phyloP scores from a whole-genome alignment of 2,329 filamentous ascomycete genomes.

The Arthrobotrys megalospora region DNA sequence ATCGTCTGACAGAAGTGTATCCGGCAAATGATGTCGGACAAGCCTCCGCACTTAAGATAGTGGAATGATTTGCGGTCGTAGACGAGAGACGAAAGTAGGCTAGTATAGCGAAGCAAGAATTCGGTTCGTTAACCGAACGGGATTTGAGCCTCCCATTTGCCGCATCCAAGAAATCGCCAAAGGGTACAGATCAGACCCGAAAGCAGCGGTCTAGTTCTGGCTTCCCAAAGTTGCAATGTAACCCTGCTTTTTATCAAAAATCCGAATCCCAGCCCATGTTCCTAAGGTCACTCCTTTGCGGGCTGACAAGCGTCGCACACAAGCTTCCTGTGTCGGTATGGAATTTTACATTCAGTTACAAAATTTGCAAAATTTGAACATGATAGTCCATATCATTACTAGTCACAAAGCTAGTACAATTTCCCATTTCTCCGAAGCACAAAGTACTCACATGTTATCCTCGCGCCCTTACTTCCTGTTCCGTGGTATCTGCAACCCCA shows the following conservation, averaged over 20 bases:
- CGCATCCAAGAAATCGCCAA: slow-evolving; percentile 20
- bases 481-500: slow-evolving; percentile 32
- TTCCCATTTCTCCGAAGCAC: neutral
- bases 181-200: slow-evolving; percentile 38
- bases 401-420: neutral
- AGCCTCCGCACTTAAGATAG: slow-evolving; percentile 11
- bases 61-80: slow-evolving; percentile 40
- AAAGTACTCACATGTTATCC: slow-evolving; percentile 41
- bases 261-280: slow-evolving; percentile 9
- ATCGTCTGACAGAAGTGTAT: neutral
- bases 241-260: slow-evolving; percentile 40
- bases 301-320: slow-evolving; percentile 9
- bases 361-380: neutral
- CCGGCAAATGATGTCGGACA: slow-evolving; percentile 23
- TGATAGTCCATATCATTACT: neutral
- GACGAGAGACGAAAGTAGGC: slow-evolving; percentile 8
- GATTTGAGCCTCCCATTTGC: slow-evolving; percentile 47
- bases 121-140: slow-evolving; percentile 23
- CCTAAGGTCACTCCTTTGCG: slow-evolving; percentile 3
- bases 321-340: slow-evolving; percentile 3
- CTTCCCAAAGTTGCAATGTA: slow-evolving; percentile 43
- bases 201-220: slow-evolving; percentile 41
- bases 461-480: slow-evolving; percentile 12
- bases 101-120: slow-evolving; percentile 31
- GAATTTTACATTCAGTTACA: slow-evolving; percentile 21